A percentile compares a stretch with the other conserved stretches of the same genome.
phyloP scores from a whole-genome alignment of 139 green algal species.

The Asterochloris erici region DNA sequence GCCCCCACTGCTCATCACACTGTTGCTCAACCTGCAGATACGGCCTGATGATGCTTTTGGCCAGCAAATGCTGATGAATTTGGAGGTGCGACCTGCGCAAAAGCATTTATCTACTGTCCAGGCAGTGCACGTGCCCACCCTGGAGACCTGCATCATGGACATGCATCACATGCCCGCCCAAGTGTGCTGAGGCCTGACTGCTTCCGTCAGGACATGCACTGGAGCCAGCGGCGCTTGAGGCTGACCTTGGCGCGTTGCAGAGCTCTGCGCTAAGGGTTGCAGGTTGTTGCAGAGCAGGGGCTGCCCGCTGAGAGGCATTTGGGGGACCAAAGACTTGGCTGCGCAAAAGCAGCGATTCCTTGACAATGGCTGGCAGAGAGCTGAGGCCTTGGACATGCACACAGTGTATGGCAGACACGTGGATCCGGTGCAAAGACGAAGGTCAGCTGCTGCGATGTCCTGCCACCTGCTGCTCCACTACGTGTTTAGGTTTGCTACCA shows the following conservation, averaged over 20 bases:
- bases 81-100: conserved; percentile 39
- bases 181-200: neutral
- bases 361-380: conserved; percentile 52
- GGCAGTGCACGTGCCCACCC: too few species aligned
- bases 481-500: too few species aligned
- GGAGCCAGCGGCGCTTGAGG: neutral
- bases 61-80: conserved; percentile 81
- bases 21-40: conserved; percentile 46
- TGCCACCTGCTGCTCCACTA: neutral
- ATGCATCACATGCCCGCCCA: neutral
- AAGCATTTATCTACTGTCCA: neutral
- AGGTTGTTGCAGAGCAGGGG: conserved; percentile 51
- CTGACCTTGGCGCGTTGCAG: too few species aligned
- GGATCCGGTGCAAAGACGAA: conserved; percentile 44
- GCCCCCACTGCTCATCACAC: too few species aligned
- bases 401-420: conserved; percentile 62
- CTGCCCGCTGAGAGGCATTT: conserved; percentile 75
- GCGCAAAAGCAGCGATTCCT: conserved; percentile 53
- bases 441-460: conserved; percentile 14
- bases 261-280: neutral
- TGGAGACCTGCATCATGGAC: too few species aligned
- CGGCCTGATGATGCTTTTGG: conserved; percentile 84
- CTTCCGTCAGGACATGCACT: neutral
- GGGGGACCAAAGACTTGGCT: conserved; percentile 58
- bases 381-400: conserved; percentile 63